Percentiles rank a stretch among this genome's conserved stretches.
Evolutionary conservation across 768 basidiomycete genomes (phyloP).

Genomic region (Leccinum longicurvipes): DNA sequence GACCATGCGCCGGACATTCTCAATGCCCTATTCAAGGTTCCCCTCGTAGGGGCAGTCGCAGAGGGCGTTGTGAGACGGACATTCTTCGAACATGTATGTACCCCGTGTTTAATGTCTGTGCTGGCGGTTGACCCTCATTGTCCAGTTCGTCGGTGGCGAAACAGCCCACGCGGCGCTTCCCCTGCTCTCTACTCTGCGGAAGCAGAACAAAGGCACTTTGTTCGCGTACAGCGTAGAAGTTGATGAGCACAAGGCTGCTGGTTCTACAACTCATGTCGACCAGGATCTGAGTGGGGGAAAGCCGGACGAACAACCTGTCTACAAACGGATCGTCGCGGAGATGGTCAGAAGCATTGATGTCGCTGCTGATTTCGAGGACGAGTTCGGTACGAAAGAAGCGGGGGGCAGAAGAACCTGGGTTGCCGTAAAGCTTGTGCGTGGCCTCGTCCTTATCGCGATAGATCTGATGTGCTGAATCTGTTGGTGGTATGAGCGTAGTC

Average conservation of each 20-base stretch:
- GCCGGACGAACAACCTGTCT: conserved; percentile 31
- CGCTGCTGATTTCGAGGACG: conserved; percentile 77
- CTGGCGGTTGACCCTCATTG: not conserved
- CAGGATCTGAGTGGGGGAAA: conserved; percentile 1
- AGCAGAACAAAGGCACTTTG: conserved; percentile 68
- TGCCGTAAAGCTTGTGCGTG: conserved; percentile 74
- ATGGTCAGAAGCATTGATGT: conserved; percentile 74
- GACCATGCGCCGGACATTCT: conserved; percentile 72
- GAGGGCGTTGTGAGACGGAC: conserved; percentile 71
- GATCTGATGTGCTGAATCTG: not conserved
- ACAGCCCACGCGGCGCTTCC: conserved; percentile 67
- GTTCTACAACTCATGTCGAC: conserved; percentile 4
- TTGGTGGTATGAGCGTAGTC: conserved; percentile 40
- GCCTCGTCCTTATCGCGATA: not conserved
- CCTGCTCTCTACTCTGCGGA: conserved; percentile 57
- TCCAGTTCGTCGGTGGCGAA: conserved; percentile 89
- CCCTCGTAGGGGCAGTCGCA: conserved; percentile 56
- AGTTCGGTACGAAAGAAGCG: conserved; percentile 20
- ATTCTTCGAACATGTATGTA: conserved; percentile 77
- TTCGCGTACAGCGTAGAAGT: conserved; percentile 88
- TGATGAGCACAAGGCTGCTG: conserved; percentile 53
- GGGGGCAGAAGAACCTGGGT: conserved; percentile 69
- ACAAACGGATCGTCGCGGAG: conserved; percentile 71
- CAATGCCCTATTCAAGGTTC: conserved; percentile 45
- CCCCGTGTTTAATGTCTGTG: not conserved